These are phyloP conservation scores for Arabidopsis lyrata DNA, from an alignment of 441 rosid genomes.

Conservation along the genomic window DNA sequence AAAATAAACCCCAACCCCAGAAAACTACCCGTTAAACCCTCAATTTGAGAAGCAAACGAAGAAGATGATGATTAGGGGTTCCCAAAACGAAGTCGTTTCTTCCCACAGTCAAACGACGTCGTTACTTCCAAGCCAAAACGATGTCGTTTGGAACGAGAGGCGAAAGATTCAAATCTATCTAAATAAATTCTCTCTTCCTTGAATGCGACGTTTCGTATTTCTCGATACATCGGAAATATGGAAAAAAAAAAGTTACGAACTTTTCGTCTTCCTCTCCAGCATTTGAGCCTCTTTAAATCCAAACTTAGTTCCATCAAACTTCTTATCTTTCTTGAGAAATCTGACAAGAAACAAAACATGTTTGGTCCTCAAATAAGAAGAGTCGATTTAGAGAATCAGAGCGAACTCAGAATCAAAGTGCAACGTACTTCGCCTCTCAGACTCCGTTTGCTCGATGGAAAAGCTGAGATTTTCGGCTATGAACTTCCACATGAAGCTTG, in stretches of 20 bases:
- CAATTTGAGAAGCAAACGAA: not conserved
- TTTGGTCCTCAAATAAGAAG: slow-evolving; percentile 51
- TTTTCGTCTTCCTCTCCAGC: slow-evolving; percentile 2
- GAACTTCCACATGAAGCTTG: slow-evolving; percentile 75
- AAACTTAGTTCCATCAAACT: not conserved
- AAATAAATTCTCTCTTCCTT: not conserved
- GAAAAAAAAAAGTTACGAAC: not conserved
- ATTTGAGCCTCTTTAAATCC: not conserved
- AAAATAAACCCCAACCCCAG: not conserved
- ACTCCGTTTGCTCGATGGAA: slow-evolving; percentile 69
- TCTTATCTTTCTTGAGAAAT: slow-evolving; percentile 5
- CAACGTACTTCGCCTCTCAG: slow-evolving; percentile 56
- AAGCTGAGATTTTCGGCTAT: slow-evolving; percentile 82
- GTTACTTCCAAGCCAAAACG: not conserved
- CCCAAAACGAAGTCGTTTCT: not conserved
- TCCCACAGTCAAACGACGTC: not conserved
- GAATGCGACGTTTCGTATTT: slow-evolving; percentile 22
- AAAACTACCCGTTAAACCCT: slow-evolving; percentile 30
- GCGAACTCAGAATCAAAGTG: slow-evolving; percentile 72
- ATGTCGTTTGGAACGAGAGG: not conserved
- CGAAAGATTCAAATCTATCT: not conserved
- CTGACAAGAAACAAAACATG: not conserved
- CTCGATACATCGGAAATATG: not conserved
- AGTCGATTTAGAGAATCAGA: slow-evolving; percentile 67
- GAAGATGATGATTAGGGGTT: not conserved